These are phyloP conservation scores for Geotrichum europaeum DNA, from an alignment of 1,139 yeast genomes.

Conservation along the genomic window DNA sequence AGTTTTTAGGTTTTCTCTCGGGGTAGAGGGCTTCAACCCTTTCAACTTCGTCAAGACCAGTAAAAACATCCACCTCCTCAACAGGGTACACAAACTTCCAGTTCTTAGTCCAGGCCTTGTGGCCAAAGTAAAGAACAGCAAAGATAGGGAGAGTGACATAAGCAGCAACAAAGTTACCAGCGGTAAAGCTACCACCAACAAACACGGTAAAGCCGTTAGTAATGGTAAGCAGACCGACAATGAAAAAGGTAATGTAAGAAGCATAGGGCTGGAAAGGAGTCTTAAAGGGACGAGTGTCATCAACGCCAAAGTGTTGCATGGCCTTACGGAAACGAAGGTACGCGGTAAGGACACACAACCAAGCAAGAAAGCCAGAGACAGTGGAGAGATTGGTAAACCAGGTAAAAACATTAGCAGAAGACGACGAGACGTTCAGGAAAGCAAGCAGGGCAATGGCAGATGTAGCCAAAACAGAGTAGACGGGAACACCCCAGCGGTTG, in stretches of 20 bases:
- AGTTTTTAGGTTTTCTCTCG: constrained; percentile 36
- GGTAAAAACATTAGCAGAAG: constrained; percentile 42
- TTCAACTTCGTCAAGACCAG: constrained; percentile 49
- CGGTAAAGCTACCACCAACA: constrained; percentile 48
- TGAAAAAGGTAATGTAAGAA: constrained; percentile 42
- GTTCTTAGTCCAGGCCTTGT: constrained; percentile 44
- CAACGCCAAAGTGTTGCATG: constrained; percentile 29
- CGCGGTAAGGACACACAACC: constrained; percentile 41
- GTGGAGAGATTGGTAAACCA: constrained; percentile 43
- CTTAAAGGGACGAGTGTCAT: constrained; percentile 37
- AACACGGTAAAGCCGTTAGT: constrained; percentile 68
- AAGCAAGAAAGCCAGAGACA: constrained; percentile 43
- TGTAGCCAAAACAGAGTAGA: constrained; percentile 34
- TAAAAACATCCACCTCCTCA: constrained; percentile 43
- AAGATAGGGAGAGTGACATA: constrained; percentile 50
- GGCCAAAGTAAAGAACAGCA: constrained; percentile 44
- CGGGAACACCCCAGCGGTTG: constrained; percentile 43
- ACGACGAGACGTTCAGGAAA: constrained; percentile 42
- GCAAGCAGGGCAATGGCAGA: constrained; percentile 36
- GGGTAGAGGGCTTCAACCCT: constrained; percentile 37
- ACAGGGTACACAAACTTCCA: constrained; percentile 42
- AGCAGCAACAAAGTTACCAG: constrained; percentile 46
- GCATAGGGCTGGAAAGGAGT: constrained; percentile 45
- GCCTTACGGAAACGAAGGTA: constrained; percentile 54
- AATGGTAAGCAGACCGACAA: constrained; percentile 45